A percentile compares a stretch with the other conserved stretches of the same genome.
Conservation (phyloP, 495 filamentous ascomycete genomes). For the Podospora comata region DNA sequence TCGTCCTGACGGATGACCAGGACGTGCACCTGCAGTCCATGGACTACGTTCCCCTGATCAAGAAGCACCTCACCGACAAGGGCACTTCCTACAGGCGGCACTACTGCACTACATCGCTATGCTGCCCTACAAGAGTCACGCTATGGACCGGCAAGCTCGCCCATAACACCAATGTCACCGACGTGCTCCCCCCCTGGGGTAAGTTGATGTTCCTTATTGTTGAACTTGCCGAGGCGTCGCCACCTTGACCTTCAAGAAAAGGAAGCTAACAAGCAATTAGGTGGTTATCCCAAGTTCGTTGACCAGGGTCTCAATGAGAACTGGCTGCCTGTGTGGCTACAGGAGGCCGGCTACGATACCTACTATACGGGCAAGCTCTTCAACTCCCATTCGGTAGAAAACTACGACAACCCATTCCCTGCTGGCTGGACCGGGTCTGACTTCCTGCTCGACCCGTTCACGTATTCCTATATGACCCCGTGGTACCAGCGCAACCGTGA, state of each 20-base stretch:
- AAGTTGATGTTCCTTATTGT: slow-evolving; percentile 3
- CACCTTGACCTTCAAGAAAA: not conserved
- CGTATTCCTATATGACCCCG: slow-evolving; percentile 67
- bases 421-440: slow-evolving; percentile 59
- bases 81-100: slow-evolving; percentile 57
- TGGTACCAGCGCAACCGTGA: slow-evolving; percentile 64
- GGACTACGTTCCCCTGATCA: slow-evolving; percentile 54
- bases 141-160: slow-evolving; percentile 64
- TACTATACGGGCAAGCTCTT: slow-evolving; percentile 74
- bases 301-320: slow-evolving; percentile 62
- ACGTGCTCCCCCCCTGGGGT: slow-evolving; percentile 62
- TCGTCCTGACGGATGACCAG: slow-evolving; percentile 66
- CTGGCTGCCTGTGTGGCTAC: slow-evolving; percentile 68
- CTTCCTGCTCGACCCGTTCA: slow-evolving; percentile 69
- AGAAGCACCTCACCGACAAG: slow-evolving; percentile 48
- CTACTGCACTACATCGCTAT: slow-evolving; percentile 61
- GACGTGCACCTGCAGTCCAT: slow-evolving; percentile 59
- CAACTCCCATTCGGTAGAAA: slow-evolving; percentile 58
- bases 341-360: slow-evolving; percentile 66
- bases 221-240: too few relatives aligned
- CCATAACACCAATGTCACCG: slow-evolving; percentile 75
- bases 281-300: slow-evolving; percentile 69
- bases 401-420: slow-evolving; percentile 56
- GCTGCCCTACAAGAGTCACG: slow-evolving; percentile 61
- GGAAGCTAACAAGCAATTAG: slow-evolving; percentile 28